Percentiles rank a stretch among this genome's conserved stretches.
Conservation (phyloP, 768 basidiomycete genomes). For the Podaxis carcinomalis region DNA sequence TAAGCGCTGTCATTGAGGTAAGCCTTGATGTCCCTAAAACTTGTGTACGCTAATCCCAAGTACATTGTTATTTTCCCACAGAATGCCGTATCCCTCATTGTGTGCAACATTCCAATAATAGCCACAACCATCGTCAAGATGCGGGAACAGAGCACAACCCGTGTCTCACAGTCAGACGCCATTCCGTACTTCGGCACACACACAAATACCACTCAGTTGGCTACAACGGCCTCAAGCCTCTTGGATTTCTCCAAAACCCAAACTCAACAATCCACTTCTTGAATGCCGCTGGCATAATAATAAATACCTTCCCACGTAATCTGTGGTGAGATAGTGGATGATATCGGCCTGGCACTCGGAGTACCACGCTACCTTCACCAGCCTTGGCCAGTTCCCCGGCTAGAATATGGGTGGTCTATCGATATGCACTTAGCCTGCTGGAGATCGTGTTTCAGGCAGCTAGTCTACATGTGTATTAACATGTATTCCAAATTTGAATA, state of each 20-base stretch:
- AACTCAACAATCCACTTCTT: not conserved
- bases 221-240: not conserved
- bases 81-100: not conserved
- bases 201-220: not conserved
- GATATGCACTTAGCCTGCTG: too few relatives aligned
- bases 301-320: too few relatives aligned
- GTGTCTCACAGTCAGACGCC: not conserved
- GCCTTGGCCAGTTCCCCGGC: too few relatives aligned
- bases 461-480: too few relatives aligned
- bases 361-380: too few relatives aligned
- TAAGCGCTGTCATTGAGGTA: slow-evolving; percentile 42
- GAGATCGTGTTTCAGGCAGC: too few relatives aligned
- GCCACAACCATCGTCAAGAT: not conserved
- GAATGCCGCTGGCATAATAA: not conserved
- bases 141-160: not conserved
- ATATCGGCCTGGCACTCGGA: too few relatives aligned
- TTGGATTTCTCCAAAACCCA: not conserved
- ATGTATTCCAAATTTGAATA: too few relatives aligned
- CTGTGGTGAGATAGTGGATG: too few relatives aligned
- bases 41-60: not conserved
- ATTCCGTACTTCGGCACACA: not conserved
- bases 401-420: too few relatives aligned
- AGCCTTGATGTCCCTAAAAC: not conserved
- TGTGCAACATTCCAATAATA: not conserved
- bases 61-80: not conserved